Conservation (phyloP, 352 stramenopile genomes). For the Phytopythium helicoides region DNA sequence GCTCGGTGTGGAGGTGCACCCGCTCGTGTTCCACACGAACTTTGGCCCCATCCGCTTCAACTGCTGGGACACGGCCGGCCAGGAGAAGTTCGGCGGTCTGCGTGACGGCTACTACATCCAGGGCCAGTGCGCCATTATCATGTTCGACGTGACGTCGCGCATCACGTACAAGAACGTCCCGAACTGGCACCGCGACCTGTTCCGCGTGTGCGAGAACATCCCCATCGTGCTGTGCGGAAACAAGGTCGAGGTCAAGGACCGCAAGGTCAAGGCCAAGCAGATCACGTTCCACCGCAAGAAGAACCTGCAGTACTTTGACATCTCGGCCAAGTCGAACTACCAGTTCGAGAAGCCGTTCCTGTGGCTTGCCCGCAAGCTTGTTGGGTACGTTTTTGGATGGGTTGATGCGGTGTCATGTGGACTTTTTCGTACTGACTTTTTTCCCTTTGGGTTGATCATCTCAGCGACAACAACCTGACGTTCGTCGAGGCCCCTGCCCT, state of each 20-base stretch:
- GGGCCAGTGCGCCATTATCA: constrained; percentile 99
- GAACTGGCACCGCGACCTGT: constrained; percentile 99
- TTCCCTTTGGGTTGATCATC: constrained; percentile 11
- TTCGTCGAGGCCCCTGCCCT: constrained; percentile 98
- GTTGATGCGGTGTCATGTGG: no score
- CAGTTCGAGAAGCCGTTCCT: constrained; percentile 99
- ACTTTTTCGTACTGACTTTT: no score
- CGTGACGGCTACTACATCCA: constrained; percentile 98
- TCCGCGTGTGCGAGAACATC: constrained; percentile 99
- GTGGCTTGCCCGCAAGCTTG: constrained; percentile 99
- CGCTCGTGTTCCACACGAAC: constrained; percentile 99
- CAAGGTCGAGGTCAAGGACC: constrained; percentile 99
- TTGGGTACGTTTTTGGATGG: constrained; percentile 64
- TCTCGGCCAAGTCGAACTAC: constrained; percentile 99
- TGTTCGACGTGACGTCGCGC: constrained; percentile 99
- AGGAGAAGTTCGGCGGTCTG: constrained; percentile 98
- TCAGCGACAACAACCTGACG: constrained; percentile 95
- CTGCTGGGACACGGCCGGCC: constrained; percentile 99
- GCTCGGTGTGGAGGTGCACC: constrained; percentile 99
- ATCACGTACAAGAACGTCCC: constrained; percentile 99
- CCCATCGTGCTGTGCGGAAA: constrained; percentile 99
- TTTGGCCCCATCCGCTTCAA: constrained; percentile 99
- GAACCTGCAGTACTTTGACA: constrained; percentile 99
- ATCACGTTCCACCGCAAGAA: constrained; percentile 99
- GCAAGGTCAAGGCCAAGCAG: constrained; percentile 99